These are phyloP conservation scores for Teratosphaeria zuluensis DNA, from an alignment of 2,329 filamentous ascomycete species.

Conservation along the genomic window DNA sequence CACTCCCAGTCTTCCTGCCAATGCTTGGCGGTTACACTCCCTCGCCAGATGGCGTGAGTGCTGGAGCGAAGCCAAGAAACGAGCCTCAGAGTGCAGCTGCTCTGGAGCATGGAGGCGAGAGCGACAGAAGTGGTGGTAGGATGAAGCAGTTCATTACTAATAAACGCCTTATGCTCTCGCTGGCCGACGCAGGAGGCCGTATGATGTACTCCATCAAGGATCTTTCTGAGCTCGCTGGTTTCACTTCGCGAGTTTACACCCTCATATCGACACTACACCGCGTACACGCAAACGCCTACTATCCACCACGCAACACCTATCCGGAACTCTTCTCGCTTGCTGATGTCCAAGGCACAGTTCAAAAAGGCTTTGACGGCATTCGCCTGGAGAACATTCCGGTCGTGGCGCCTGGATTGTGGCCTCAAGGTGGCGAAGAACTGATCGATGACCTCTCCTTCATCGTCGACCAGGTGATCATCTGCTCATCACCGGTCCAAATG, in stretches of 20 bases:
- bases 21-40: constrained; percentile 69
- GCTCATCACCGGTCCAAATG: constrained; percentile 88
- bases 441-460: constrained; percentile 83
- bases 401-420: constrained; percentile 79
- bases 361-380: constrained; percentile 91
- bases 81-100: not conserved
- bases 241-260: constrained; percentile 92
- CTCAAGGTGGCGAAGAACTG: constrained; percentile 82
- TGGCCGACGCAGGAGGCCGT: constrained; percentile 87
- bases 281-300: constrained; percentile 84
- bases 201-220: constrained; percentile 99
- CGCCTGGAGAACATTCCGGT: constrained; percentile 87
- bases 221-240: constrained; percentile 85
- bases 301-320: constrained; percentile 53
- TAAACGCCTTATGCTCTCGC: constrained; percentile 92
- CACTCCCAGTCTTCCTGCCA: constrained; percentile 85
- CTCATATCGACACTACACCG: constrained; percentile 90
- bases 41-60: not conserved
- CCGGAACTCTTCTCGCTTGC: constrained; percentile 80
- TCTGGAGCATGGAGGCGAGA: constrained; percentile 7
- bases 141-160: constrained; percentile 99
- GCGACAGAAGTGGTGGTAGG: constrained; percentile 45
- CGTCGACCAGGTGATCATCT: constrained; percentile 83
- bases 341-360: constrained; percentile 86
- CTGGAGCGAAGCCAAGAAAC: not conserved